Evolutionary conservation across 2,329 filamentous ascomycete species (phyloP), one percentile per base, ranked within the genome.

Genomic region (Aspergillus candidus): DNA sequence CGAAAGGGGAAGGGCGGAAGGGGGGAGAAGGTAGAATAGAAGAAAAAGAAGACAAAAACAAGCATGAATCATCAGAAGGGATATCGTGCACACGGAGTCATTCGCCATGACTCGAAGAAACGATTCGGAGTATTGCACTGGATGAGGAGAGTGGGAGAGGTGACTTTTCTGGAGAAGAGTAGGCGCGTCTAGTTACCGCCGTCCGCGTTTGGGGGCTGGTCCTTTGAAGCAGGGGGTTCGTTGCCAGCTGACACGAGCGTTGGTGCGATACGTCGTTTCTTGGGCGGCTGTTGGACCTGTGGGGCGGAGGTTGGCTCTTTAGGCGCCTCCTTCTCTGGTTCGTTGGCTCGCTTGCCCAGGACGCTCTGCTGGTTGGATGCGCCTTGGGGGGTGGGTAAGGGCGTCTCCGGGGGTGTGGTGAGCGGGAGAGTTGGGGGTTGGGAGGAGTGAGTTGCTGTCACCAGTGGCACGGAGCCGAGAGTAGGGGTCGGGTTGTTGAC

Each of bases 341-440:
- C 70, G 48, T 66, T 69, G 11, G 64, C 72, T 48, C 76, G 63
- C 58, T 79, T 77, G 1, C 74, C 72, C n/a, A 75, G 58, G 2
- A 78, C 74, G 44, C 75, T 80, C 18, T 71, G 71, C n/a, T 72
- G 72, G 51, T 72, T 77, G 35, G 74, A 72, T 4, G 78, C 75
- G 56, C 78, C 80, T 40, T 80, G 76, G 44, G 66, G 63, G 17
- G 61, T 66, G 4, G 66, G 67, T 46, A 78, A 71, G 5, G 91
- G 91, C 3, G 91, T 97, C 63, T 94, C 86, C 1, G 91, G 93
- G 2, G 93, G 91, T 6, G 91, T 96, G 32, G 86, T 88, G 57
- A 94, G 80, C 0, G 89, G 86, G 35, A 94, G 70, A 1, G 57
- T 47, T n/a, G 66, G 52, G 8, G 62, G 63, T 40, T 69, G 68